Evolutionary conservation across 148 eudicot genomes (phyloP).

Genomic region (Chenopodium album): DNA sequence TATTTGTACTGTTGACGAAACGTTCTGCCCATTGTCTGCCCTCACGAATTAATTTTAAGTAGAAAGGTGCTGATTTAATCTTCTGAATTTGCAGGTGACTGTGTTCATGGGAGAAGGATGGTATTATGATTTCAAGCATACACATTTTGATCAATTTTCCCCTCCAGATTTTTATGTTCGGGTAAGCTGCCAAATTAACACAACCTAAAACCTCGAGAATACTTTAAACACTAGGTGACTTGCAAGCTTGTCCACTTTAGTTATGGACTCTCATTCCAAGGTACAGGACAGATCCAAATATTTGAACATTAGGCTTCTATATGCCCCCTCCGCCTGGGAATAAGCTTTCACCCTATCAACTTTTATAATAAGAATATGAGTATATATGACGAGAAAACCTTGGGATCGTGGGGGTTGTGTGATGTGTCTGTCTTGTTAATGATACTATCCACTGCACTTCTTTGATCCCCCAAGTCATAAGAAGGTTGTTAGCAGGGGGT

Average conservation of each 20-base stretch:
- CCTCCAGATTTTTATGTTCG: conserved; percentile 74
- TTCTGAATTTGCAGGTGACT: conserved; percentile 49
- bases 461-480: not conserved
- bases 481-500: not conserved
- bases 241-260: not conserved
- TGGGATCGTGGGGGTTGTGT: not conserved
- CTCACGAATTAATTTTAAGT: not conserved
- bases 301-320: not conserved
- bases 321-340: not conserved
- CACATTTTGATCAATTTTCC: conserved; percentile 69
- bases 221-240: not conserved
- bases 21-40: not conserved
- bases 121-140: conserved; percentile 60
- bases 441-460: not conserved
- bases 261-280: not conserved
- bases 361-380: not conserved
- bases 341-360: not conserved
- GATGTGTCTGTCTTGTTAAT: not conserved
- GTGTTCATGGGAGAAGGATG: conserved; percentile 89
- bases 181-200: conserved; percentile 39
- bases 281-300: not conserved
- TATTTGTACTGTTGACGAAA: not conserved
- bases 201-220: not conserved
- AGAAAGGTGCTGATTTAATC: conserved; percentile 15
- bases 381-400: no score